Base-by-base conservation (phyloP, 768 basidiomycete genomes). In the Tricholoma matsutake region DNA sequence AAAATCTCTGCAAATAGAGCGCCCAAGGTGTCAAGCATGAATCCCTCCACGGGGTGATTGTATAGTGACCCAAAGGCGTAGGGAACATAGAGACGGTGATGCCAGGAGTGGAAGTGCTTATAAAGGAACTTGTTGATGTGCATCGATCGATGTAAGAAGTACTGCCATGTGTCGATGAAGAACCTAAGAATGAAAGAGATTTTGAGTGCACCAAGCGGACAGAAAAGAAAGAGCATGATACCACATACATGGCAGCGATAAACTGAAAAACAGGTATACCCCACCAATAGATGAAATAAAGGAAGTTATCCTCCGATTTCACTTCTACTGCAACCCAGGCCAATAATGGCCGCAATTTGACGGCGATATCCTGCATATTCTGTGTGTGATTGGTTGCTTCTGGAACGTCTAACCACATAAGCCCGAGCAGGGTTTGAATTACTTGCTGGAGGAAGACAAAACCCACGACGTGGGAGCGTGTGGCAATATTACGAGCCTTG, bases 1-100 rank as follows among this genome's bases (percentile, higher is more conserved):
- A 86, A 20, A 22, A 76, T 68, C 71, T 98, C 91, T 0, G 96
- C 92, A 18, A 98, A 59, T 8, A 76, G 84, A 0, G 94, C 87
- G 43, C 96, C 94, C 29, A 90, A 72, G 1, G 87, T 84, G 73
- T 99, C 97, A 64, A 99, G 82, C 1, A 96, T 62, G 71, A 99
- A 88, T 1, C 96, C 97, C 71, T 99, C 97, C 35, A 98, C 67
- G 0, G 96, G 96, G 72, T 98, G 96, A 73, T 98, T 99, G 81
- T 99, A 99, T 4, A 98, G 79, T 18, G 97, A 91, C 16, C 97
- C 97, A 68, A 91, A 99, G 0, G 97, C 94, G 70, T 97, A 98
- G 1, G 97, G 96, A 6, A 96, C 94, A 71, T 98, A 96, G 7
- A 99, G 86, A 8, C 94, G 83, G 72, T 99, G 97, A 74, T 99